Evolutionary conservation across 257 asterid species (phyloP).

Genomic region (Oldenlandia corymbosa): DNA sequence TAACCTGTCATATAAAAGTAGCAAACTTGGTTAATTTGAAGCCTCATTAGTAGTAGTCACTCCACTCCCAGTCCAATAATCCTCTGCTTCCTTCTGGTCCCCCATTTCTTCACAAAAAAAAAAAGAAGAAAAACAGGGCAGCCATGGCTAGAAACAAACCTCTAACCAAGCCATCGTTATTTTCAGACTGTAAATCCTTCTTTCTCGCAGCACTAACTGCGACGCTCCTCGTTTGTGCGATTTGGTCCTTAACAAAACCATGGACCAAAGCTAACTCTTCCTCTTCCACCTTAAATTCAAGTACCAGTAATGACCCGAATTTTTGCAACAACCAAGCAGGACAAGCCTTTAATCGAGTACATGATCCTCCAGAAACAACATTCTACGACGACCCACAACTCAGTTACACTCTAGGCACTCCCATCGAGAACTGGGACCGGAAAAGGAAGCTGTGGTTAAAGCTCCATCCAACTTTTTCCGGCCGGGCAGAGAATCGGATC

Average conservation of each 20-base stretch:
- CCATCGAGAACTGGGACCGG: constrained; percentile 54
- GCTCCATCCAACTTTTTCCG: constrained; percentile 30
- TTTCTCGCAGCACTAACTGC: constrained; percentile 22
- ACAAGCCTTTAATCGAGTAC: constrained; percentile 16
- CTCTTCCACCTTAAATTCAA: constrained; percentile 20
- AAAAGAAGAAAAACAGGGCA: constrained; percentile 8
- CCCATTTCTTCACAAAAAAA: background rate
- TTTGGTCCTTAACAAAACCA: constrained; percentile 31
- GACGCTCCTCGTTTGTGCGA: constrained; percentile 25
- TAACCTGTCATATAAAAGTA: too few species aligned
- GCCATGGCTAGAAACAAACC: constrained; percentile 28
- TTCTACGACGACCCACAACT: constrained; percentile 61
- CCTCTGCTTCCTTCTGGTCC: too few species aligned
- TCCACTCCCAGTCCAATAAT: too few species aligned
- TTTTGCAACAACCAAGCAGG: background rate
- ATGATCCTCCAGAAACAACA: constrained; percentile 34
- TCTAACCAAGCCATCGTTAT: constrained; percentile 27
- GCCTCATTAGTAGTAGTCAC: too few species aligned
- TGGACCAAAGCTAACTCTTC: constrained; percentile 19
- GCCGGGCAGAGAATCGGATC: constrained; percentile 27
- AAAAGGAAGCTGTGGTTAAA: constrained; percentile 56
- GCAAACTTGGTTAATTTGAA: too few species aligned
- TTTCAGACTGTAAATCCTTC: constrained; percentile 16
- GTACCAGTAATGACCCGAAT: background rate
- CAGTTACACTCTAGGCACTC: constrained; percentile 46